Conservation (phyloP, 371 early-diverging fungal species). For the Mucor irregularis region DNA sequence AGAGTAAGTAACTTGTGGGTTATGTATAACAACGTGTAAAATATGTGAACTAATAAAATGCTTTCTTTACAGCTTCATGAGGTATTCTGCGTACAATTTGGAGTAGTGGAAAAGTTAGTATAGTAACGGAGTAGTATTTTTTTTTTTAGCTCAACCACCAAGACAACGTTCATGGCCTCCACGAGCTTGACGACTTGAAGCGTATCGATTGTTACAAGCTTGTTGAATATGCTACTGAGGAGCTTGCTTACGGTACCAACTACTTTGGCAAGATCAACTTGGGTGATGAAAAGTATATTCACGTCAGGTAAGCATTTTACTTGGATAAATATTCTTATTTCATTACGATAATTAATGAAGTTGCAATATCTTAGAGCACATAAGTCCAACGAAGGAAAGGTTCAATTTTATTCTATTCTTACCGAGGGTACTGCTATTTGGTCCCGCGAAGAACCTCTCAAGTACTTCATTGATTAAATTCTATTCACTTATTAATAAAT, state of each 20-base stretch:
- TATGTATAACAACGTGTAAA: background rate
- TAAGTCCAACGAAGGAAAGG: conserved; percentile 34
- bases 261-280: conserved; percentile 58
- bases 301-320: conserved; percentile 39
- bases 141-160: conserved; percentile 35
- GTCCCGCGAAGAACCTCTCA: conserved; percentile 52
- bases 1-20: conserved; percentile 23
- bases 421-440: conserved; percentile 55
- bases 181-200: conserved; percentile 51
- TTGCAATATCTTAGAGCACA: conserved; percentile 51
- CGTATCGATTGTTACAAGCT: conserved; percentile 47
- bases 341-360: no score
- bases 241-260: conserved; percentile 53
- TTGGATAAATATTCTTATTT: no score
- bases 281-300: conserved; percentile 50
- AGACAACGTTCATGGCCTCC: conserved; percentile 49
- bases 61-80: conserved; percentile 24
- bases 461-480: conserved; percentile 56
- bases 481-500: background rate
- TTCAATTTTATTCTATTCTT: conserved; percentile 49
- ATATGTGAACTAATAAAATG: background rate
- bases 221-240: conserved; percentile 51
- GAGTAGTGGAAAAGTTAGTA: background rate
- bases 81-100: conserved; percentile 3
- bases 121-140: background rate